Base-by-base conservation (phyloP, 192 early-diverging fungal genomes). In the Anaeromyces robustus region DNA sequence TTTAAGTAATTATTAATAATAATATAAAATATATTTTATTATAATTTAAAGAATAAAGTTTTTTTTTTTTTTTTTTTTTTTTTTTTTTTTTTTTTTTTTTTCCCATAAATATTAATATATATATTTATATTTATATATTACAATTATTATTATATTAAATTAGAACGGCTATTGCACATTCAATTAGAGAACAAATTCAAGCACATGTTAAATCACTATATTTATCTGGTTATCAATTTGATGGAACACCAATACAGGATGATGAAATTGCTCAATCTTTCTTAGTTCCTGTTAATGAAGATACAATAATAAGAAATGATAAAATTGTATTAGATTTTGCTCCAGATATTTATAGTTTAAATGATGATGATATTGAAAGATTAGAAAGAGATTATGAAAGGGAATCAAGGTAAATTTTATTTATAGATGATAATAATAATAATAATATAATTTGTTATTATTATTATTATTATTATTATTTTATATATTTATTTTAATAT, bases 111-210 rank as follows among this genome's bases (percentile, higher is more conserved):
- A n/a, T n/a, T n/a, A n/a, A n/a, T n/a, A n/a, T n/a, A n/a, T n/a
- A n/a, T n/a, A n/a, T n/a, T n/a, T n/a, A n/a, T n/a, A n/a, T n/a
- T n/a, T n/a, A n/a, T n/a, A n/a, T n/a, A n/a, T n/a, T n/a, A n/a
- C n/a, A n/a, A 77, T 81, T 59, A 30, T 86, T 39, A 11, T 82
- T 6, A 26, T 79, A 14, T 77, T 19, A 18, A 11, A 39, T 12
- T 81, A 94, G 93, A 83, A 95, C 96, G 0, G 94, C 95, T 1
- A 94, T 96, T 41, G 93, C 96, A 3, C 96, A 97, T 84, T 90
- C 94, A 4, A 95, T 97, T n/a, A 89, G 96, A 26, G 97, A 98
- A 81, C 97, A 98, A 87, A 87, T 97, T 13, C 92, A 95, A 81
- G 89, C 90, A 7, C 95, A 92, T 84, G 91, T 89, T 32, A 96